phyloP scores from a whole-genome alignment of 83 land plant species.

The Diphasiastrum complanatum region DNA sequence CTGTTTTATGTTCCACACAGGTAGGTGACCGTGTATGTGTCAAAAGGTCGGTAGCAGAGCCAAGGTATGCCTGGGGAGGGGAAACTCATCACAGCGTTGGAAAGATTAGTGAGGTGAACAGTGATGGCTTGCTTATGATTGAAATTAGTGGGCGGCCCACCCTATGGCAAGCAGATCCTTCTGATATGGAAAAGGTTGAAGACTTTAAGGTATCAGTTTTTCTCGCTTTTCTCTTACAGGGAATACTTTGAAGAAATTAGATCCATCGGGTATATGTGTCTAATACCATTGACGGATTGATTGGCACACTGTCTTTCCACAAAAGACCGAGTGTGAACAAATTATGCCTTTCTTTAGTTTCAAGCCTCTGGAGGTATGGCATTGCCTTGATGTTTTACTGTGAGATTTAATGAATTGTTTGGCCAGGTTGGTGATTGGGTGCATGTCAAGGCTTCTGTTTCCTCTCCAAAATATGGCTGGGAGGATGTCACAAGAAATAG shows the following conservation, averaged over 20 bases:
- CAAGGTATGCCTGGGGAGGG: slow-evolving; percentile 96
- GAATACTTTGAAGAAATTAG: too few relatives aligned
- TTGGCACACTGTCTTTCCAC: too few relatives aligned
- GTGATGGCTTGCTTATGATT: slow-evolving; percentile 79
- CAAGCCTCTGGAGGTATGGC: neutral
- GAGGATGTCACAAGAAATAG: slow-evolving; percentile 75
- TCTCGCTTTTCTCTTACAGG: too few relatives aligned
- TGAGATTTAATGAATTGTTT: neutral
- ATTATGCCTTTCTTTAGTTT: neutral
- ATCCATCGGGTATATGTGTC: neutral
- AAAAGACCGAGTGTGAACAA: too few relatives aligned
- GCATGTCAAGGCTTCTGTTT: slow-evolving; percentile 72
- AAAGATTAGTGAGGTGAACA: slow-evolving; percentile 67
- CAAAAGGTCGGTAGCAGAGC: slow-evolving; percentile 89
- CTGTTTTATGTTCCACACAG: slow-evolving; percentile 26
- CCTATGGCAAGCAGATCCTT: slow-evolving; percentile 95
- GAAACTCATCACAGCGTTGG: slow-evolving; percentile 98
- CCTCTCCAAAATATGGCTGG: slow-evolving; percentile 98
- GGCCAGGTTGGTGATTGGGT: slow-evolving; percentile 95
- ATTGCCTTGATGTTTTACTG: neutral
- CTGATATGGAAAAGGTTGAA: slow-evolving; percentile 91
- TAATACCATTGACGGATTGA: too few relatives aligned
- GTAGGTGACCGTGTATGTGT: slow-evolving; percentile 91
- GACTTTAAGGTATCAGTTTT: slow-evolving; percentile 63
- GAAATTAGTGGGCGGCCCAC: slow-evolving; percentile 74